A percentile compares a stretch with the other conserved stretches of the same genome.
These are phyloP conservation scores for Collybia sordida DNA, from an alignment of 768 basidiomycete genomes.

Conservation along the genomic window DNA sequence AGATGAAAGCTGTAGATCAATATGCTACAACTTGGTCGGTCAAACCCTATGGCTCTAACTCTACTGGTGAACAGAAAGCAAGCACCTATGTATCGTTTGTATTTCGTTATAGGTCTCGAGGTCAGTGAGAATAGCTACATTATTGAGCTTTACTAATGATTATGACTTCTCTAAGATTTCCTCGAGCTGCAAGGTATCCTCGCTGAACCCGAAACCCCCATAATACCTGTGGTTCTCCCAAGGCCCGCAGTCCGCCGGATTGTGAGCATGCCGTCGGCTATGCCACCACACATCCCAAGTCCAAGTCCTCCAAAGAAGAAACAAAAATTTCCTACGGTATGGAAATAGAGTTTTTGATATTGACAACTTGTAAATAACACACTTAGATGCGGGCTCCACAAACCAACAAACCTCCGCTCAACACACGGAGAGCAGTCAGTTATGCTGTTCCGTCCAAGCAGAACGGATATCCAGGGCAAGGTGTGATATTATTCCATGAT, in stretches of 20 bases:
- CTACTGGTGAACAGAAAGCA: constrained; percentile 27
- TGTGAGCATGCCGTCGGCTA: constrained; percentile 36
- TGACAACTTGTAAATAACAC: too few species aligned
- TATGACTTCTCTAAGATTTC: constrained; percentile 36
- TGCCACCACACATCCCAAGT: constrained; percentile 9
- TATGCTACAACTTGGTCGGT: constrained; percentile 54
- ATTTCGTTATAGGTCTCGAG: constrained; percentile 61
- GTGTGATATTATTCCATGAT: constrained; percentile 10
- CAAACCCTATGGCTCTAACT: constrained; percentile 40
- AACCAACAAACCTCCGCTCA: not conserved
- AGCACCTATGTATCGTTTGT: constrained; percentile 63
- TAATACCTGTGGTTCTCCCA: constrained; percentile 14
- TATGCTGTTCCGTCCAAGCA: constrained; percentile 13
- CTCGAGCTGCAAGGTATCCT: constrained; percentile 53
- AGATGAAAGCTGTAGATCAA: constrained; percentile 37
- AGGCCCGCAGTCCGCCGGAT: constrained; percentile 33
- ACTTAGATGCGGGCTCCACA: too few species aligned
- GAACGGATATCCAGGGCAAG: constrained; percentile 12
- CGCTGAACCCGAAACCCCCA: constrained; percentile 23
- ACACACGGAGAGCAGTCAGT: constrained; percentile 26
- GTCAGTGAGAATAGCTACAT: constrained; percentile 27
- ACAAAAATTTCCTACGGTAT: constrained; percentile 8
- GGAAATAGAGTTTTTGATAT: too few species aligned
- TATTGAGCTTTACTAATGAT: not conserved
- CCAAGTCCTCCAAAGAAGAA: constrained; percentile 24